Evolutionary conservation across 345 rosid genomes (phyloP).

Genomic region (Eucalyptus brandiana): DNA sequence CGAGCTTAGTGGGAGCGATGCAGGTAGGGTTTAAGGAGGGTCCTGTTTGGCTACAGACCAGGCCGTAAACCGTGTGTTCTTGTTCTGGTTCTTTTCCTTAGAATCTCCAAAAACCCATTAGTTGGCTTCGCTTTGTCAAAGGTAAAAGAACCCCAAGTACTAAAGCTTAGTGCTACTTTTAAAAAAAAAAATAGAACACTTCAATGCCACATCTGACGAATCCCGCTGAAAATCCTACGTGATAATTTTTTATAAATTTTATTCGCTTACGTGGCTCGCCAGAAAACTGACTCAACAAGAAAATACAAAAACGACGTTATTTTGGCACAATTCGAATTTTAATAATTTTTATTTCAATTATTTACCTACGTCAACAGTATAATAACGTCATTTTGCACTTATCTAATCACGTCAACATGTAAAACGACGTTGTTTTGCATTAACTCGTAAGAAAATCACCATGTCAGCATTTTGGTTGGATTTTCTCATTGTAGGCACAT

Average conservation of each 20-base stretch:
- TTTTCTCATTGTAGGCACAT: no score
- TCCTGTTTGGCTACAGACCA: not conserved
- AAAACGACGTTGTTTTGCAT: no score
- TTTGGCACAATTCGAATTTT: no score
- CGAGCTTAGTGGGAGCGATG: not conserved
- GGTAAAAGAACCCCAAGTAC: accelerated
- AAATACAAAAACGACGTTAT: accelerated
- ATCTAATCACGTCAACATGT: accelerated
- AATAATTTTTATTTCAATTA: no score
- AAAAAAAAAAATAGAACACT: no score
- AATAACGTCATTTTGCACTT: no score
- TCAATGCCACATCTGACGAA: accelerated
- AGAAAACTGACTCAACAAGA: accelerated
- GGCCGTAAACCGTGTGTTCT: not conserved
- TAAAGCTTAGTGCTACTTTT: no score
- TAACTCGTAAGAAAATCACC: accelerated
- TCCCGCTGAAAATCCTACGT: accelerated
- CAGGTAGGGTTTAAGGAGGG: not conserved
- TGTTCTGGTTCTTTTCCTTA: not conserved
- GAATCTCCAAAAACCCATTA: not conserved
- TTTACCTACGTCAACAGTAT: accelerated
- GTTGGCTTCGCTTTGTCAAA: not conserved
- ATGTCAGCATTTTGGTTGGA: accelerated
- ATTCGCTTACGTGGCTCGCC: accelerated
- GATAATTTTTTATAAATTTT: no score